Evolutionary conservation across 192 early-diverging fungal species (phyloP), one percentile per base, ranked within the genome.

Genomic region (Coemansia sp.): DNA sequence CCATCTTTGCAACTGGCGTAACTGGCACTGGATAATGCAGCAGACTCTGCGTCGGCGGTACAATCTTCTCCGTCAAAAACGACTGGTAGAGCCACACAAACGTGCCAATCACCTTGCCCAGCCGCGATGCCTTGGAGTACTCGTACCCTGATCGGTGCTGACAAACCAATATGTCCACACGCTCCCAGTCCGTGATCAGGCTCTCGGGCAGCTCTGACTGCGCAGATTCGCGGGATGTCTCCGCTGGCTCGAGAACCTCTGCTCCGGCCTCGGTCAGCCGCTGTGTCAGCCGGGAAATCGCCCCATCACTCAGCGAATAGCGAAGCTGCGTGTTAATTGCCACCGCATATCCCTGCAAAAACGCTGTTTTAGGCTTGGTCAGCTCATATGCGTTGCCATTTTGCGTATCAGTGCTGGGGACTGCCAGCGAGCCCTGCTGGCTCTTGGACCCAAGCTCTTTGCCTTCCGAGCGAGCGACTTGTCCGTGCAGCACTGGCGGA

Each of bases 51-150:
- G 73, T 81, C 0, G 79, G 79, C 49, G 73, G 24, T 29, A 62
- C 52, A 15, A 81, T 55, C 50, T 10, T 35, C 39, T 61, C 63
- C 5, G 53, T 55, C 52, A 73, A 38, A 14, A 66, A 66, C 21
- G 55, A 59, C 47, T 76, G 73, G 41, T 76, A 81, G 17, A 81
- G 69, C 79, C 79, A 81, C 58, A 81, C 70, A 58, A 75, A 41
- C n/a, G 79, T 72, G 27, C 79, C 73, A 15, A 81, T 66, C 9
- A 81, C 22, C 70, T 81, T 81, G 43, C 79, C 79, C 66, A 81
- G 70, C 19, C 79, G 69, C 60, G 79, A 69, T 5, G 79, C 79
- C 61, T 81, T 81, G 43, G 73, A 69, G 54, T 81, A 81, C 29
- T 81, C 79, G 59, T 75, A 76, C 2, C 79, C 79, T 2, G 53